Percentiles rank a stretch among this genome's conserved stretches.
These are phyloP conservation scores for Cystofilobasidium capitatum DNA, from an alignment of 768 basidiomycete genomes.

Conservation along the genomic window DNA sequence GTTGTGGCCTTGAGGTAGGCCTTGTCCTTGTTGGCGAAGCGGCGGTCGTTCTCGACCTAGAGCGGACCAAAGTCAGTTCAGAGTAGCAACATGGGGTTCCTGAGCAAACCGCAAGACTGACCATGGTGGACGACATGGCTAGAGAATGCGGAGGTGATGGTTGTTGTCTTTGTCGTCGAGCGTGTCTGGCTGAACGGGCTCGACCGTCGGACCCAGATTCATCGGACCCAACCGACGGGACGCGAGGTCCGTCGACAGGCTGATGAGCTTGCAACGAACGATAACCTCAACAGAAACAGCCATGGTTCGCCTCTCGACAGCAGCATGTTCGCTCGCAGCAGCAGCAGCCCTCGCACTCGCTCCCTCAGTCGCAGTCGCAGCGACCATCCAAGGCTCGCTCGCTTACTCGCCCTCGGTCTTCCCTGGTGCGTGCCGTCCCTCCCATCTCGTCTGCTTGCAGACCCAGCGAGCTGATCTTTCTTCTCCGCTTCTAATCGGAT, in stretches of 20 bases:
- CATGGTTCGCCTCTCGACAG: too few relatives aligned
- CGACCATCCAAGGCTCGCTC: background rate
- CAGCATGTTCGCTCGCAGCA: too few relatives aligned
- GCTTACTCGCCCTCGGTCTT: background rate
- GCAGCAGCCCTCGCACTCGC: too few relatives aligned
- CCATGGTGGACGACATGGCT: conserved; percentile 1
- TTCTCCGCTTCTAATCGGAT: background rate
- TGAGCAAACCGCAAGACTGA: background rate
- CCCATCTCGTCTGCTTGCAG: background rate
- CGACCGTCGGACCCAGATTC: too few relatives aligned
- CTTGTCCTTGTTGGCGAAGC: conserved; percentile 90
- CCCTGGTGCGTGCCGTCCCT: background rate
- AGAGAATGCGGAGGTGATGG: too few relatives aligned
- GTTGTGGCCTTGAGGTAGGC: conserved; percentile 81
- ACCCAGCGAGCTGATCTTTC: background rate
- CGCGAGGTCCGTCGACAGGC: background rate
- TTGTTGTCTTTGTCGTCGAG: conserved; percentile 15
- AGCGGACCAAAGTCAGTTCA: background rate
- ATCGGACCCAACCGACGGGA: too few relatives aligned
- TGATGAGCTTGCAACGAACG: too few relatives aligned
- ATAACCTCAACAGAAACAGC: too few relatives aligned
- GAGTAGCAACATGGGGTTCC: background rate
- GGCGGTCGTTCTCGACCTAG: conserved; percentile 54
- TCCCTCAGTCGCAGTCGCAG: too few relatives aligned
- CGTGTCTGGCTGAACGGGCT: too few relatives aligned